Evolutionary conservation across 352 stramenopile species (phyloP).

Genomic region (Phytophthora pluvialis): DNA sequence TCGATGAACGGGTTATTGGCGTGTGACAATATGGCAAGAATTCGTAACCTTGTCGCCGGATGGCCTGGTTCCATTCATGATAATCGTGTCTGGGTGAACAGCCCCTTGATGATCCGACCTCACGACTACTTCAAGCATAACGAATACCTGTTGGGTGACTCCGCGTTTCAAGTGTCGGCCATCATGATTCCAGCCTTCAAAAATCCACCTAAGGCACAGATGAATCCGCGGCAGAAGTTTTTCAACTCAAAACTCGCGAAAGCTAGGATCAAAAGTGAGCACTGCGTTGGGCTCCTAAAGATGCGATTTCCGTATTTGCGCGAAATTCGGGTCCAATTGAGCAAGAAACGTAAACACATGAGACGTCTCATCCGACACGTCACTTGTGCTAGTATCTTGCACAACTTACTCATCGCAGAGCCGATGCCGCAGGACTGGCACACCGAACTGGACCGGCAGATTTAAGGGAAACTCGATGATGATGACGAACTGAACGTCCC

Average conservation of each 20-base stretch:
- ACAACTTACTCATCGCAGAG: conserved; percentile 31
- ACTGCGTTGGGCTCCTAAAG: conserved; percentile 35
- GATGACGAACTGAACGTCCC: conserved; percentile 26
- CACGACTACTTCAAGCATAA: conserved; percentile 18
- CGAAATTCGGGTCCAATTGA: conserved; percentile 15
- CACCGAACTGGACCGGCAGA: neutral
- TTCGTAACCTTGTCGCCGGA: conserved; percentile 28
- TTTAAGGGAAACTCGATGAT: conserved; percentile 9
- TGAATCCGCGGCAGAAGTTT: conserved; percentile 18
- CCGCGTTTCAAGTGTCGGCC: conserved; percentile 23
- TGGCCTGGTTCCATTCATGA: conserved; percentile 33
- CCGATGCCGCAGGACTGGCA: conserved; percentile 15
- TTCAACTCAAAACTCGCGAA: conserved; percentile 32
- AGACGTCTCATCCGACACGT: conserved; percentile 20
- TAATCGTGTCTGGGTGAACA: conserved; percentile 37
- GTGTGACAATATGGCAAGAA: conserved; percentile 25
- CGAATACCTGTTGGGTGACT: conserved; percentile 32
- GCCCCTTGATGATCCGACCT: conserved; percentile 3
- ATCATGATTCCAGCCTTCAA: conserved; percentile 34
- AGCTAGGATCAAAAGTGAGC: conserved; percentile 32
- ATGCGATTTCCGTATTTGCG: conserved; percentile 33
- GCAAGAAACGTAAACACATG: conserved; percentile 28
- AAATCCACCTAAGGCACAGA: conserved; percentile 7
- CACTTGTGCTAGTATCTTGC: conserved; percentile 25
- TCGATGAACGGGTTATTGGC: conserved; percentile 22